Percentiles rank a stretch among this genome's conserved stretches.
Evolutionary conservation across 2,329 filamentous ascomycete genomes (phyloP).

Genomic region (Botrytis medusae): DNA sequence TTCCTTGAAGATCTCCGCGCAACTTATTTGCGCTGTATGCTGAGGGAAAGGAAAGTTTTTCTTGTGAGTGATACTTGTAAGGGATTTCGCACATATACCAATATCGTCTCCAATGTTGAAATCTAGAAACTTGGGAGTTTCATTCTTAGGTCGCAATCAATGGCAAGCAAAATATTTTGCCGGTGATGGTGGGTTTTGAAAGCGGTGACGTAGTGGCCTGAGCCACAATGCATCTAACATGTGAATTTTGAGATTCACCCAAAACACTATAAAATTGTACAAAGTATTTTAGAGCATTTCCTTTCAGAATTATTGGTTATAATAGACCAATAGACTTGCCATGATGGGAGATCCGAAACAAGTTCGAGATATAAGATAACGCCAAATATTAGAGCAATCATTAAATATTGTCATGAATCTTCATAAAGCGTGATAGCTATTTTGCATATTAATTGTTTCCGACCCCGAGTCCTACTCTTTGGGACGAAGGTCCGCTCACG

Average conservation of each 20-base stretch:
- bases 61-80: not conserved
- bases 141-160: not conserved
- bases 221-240: slow-evolving; percentile 1
- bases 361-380: slow-evolving; percentile 12
- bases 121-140: not conserved
- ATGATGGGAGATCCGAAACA: not conserved
- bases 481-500: slow-evolving; percentile 38
- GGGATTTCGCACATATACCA: not conserved
- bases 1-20: not conserved
- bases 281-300: not conserved
- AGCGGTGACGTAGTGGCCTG: slow-evolving; percentile 22
- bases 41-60: not conserved
- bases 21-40: not conserved
- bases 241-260: not conserved
- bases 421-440: slow-evolving; percentile 19
- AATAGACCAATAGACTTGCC: not conserved
- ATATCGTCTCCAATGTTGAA: not conserved
- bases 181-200: slow-evolving; percentile 1
- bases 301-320: not conserved
- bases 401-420: slow-evolving; percentile 23
- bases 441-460: slow-evolving; percentile 35
- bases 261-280: not conserved
- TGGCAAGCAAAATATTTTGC: slow-evolving; percentile 3
- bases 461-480: slow-evolving; percentile 54
- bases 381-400: slow-evolving; percentile 18